phyloP scores from a whole-genome alignment of 2,329 filamentous ascomycete species.

The Pyrenophora seminiperda region DNA sequence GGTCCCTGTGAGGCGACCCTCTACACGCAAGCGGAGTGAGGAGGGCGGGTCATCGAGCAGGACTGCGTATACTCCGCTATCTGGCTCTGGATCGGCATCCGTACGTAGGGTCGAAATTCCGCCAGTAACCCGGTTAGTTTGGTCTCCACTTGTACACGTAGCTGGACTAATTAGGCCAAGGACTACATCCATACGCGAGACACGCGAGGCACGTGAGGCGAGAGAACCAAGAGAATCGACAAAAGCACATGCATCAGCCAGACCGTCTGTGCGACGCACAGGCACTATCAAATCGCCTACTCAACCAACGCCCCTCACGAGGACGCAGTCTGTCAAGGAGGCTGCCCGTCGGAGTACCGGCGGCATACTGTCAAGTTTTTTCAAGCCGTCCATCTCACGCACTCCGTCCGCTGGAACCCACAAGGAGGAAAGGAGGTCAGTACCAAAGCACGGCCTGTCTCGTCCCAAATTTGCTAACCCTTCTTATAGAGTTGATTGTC shows the following conservation, averaged over 20 bases:
- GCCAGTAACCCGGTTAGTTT: slow-evolving; percentile 37
- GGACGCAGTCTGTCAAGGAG: slow-evolving; percentile 36
- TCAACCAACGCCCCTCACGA: slow-evolving; percentile 29
- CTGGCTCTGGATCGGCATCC: slow-evolving; percentile 41
- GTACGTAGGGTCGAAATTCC: slow-evolving; percentile 37
- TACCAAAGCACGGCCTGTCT: neutral
- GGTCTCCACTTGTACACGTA: slow-evolving; percentile 13
- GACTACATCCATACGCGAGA: slow-evolving; percentile 40
- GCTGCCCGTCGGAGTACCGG: slow-evolving; percentile 39
- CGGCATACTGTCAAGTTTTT: slow-evolving; percentile 41
- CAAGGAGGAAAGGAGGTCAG: slow-evolving; percentile 36
- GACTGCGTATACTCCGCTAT: slow-evolving; percentile 40
- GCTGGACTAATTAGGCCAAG: slow-evolving; percentile 28
- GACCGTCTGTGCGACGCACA: slow-evolving; percentile 38
- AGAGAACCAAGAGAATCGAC: slow-evolving; percentile 14
- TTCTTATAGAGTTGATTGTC: slow-evolving; percentile 66
- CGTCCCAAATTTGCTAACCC: slow-evolving; percentile 16
- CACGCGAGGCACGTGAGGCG: too few species aligned
- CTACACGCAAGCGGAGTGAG: slow-evolving; percentile 37
- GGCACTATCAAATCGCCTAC: slow-evolving; percentile 37
- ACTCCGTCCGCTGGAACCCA: slow-evolving; percentile 27
- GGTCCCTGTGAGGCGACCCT: slow-evolving; percentile 34
- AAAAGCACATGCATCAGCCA: slow-evolving; percentile 33
- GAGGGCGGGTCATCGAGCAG: slow-evolving; percentile 44
- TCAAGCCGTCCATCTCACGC: slow-evolving; percentile 33